A percentile compares a stretch with the other conserved stretches of the same genome.
phyloP scores from a whole-genome alignment of 2,329 filamentous ascomycete species.

The Tolypocladium album region DNA sequence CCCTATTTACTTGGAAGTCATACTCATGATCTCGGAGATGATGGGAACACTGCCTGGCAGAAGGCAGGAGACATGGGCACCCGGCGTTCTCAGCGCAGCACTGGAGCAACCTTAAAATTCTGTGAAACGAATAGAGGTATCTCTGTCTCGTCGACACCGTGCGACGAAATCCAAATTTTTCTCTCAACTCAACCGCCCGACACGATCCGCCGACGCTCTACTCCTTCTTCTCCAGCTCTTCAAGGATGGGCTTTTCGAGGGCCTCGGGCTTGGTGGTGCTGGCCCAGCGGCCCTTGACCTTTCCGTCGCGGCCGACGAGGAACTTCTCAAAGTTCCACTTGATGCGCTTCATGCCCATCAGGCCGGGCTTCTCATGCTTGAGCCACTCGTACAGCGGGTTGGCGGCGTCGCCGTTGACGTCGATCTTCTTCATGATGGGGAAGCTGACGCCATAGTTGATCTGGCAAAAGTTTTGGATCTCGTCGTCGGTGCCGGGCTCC shows the following conservation, averaged over 20 bases:
- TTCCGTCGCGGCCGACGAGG: constrained; percentile 73
- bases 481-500: constrained; percentile 74
- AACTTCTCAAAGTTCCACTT: constrained; percentile 99
- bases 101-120: background rate
- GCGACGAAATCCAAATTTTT: background rate
- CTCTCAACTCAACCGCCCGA: background rate
- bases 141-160: background rate
- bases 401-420: constrained; percentile 82
- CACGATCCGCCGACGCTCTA: background rate
- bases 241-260: constrained; percentile 64
- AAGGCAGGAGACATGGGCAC: background rate
- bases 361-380: constrained; percentile 62
- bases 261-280: constrained; percentile 78
- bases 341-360: constrained; percentile 79
- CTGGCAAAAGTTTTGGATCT: constrained; percentile 79
- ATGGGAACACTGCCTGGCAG: background rate
- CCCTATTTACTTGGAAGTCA: background rate
- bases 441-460: constrained; percentile 88
- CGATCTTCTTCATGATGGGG: constrained; percentile 82
- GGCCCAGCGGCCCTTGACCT: constrained; percentile 78
- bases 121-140: background rate
- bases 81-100: background rate
- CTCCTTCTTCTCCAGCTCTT: constrained; percentile 53
- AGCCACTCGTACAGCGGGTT: constrained; percentile 57
- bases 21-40: background rate